These are phyloP conservation scores for Teunomyces stri DNA, from an alignment of 805 yeast genomes.

Conservation along the genomic window DNA sequence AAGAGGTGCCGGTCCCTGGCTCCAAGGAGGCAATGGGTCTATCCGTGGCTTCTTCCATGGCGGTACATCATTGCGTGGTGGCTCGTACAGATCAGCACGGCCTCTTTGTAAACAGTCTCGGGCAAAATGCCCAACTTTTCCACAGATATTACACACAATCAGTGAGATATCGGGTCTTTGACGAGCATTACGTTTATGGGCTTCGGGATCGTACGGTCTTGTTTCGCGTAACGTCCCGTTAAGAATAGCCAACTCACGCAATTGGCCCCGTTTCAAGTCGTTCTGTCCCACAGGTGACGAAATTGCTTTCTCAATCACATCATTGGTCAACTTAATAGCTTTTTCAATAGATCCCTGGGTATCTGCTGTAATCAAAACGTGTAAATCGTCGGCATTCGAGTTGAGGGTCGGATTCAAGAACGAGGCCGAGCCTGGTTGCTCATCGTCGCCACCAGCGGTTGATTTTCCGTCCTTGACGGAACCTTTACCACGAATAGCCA, in stretches of 20 bases:
- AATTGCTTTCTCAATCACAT: conserved; percentile 78
- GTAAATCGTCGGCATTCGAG: conserved; percentile 65
- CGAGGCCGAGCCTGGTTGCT: conserved; percentile 17
- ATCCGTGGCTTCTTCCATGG: conserved; percentile 28
- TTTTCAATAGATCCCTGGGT: conserved; percentile 69
- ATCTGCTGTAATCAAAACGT: conserved; percentile 84
- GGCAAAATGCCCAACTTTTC: conserved; percentile 80
- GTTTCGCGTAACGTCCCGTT: conserved; percentile 90
- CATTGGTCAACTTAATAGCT: conserved; percentile 73
- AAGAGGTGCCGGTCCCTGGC: not conserved
- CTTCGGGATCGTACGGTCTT: conserved; percentile 52
- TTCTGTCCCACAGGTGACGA: conserved; percentile 91
- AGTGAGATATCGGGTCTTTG: conserved; percentile 45
- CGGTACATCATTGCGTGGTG: conserved; percentile 13
- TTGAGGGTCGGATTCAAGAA: conserved; percentile 20
- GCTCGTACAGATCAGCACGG: not conserved
- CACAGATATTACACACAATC: conserved; percentile 76
- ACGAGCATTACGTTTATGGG: conserved; percentile 30
- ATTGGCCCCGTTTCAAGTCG: conserved; percentile 84
- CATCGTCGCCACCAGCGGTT: conserved; percentile 51
- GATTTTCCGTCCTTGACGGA: conserved; percentile 89
- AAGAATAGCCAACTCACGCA: conserved; percentile 86
- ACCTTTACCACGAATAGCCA: conserved; percentile 92
- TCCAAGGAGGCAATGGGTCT: conserved; percentile 23
- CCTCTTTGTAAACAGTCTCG: conserved; percentile 63